A percentile compares a stretch with the other conserved stretches of the same genome.
These are phyloP conservation scores for Cucumis hystrix DNA, from an alignment of 306 rosid species.

Conservation along the genomic window DNA sequence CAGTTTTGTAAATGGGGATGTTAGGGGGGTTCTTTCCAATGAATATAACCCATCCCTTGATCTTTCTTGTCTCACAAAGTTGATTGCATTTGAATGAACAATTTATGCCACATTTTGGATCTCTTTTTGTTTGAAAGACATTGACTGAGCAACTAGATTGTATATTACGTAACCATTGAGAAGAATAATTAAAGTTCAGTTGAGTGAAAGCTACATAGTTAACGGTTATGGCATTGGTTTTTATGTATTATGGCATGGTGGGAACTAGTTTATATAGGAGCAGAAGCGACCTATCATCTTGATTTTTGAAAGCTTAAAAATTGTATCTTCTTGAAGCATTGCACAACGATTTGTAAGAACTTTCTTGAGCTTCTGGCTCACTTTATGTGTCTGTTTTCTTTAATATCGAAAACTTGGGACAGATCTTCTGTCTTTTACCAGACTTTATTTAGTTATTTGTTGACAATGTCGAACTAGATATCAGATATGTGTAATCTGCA, in stretches of 20 bases:
- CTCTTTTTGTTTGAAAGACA: not conserved
- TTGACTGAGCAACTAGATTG: not conserved
- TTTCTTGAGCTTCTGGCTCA: not conserved
- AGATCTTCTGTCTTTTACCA: not conserved
- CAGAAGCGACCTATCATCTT: not conserved
- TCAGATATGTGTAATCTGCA: not conserved
- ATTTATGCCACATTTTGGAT: not conserved
- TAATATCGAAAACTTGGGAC: not conserved
- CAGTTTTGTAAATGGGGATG: not conserved
- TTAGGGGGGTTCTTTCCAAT: not conserved
- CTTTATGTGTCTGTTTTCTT: not conserved
- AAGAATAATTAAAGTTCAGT: not conserved
- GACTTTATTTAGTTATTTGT: not conserved
- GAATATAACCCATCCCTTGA: not conserved
- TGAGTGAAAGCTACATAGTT: not conserved
- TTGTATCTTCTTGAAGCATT: not conserved
- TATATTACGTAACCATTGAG: not conserved
- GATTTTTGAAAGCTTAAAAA: not conserved
- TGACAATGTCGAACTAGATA: not conserved
- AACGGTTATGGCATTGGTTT: not conserved
- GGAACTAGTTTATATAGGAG: not conserved
- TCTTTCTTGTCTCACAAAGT: not conserved
- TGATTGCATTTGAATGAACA: not conserved
- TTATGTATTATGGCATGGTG: not conserved
- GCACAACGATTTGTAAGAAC: not conserved